Evolutionary conservation across 2,329 filamentous ascomycete species (phyloP).

Genomic region (Beauveria sp.): DNA sequence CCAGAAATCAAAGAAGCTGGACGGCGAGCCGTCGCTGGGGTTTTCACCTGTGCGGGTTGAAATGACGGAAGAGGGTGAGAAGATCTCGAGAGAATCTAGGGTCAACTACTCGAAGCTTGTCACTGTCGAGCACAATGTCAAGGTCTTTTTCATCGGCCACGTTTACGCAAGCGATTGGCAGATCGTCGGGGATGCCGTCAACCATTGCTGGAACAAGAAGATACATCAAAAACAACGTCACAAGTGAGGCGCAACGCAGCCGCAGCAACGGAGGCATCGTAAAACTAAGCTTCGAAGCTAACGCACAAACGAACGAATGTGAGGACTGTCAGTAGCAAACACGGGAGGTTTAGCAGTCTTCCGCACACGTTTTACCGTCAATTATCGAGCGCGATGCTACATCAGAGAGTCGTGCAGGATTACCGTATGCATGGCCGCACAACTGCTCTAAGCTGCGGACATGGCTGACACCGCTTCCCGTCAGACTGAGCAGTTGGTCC

Average conservation of each 20-base stretch:
- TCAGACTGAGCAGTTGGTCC: not conserved
- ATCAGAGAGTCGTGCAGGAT: not conserved
- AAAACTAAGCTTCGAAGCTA: not conserved
- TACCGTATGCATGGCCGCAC: not conserved
- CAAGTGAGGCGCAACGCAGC: not conserved
- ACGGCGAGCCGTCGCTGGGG: constrained; percentile 40
- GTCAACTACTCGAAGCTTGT: constrained; percentile 51
- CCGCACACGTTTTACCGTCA: not conserved
- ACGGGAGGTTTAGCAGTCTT: not conserved
- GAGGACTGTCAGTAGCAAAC: not conserved
- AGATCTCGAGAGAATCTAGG: constrained; percentile 41
- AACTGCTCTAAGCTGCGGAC: not conserved
- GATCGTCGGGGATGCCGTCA: constrained; percentile 36
- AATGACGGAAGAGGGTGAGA: constrained; percentile 36
- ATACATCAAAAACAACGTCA: constrained; percentile 26
- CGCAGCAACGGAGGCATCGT: not conserved
- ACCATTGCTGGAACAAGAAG: constrained; percentile 43
- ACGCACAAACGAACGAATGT: not conserved
- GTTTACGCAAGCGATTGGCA: constrained; percentile 33
- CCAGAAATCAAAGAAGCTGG: constrained; percentile 25
- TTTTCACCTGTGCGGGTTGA: constrained; percentile 38
- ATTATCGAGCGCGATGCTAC: not conserved
- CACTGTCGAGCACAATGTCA: constrained; percentile 50
- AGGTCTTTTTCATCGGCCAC: constrained; percentile 49
- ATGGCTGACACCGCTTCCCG: not conserved